Conservation (phyloP, 768 basidiomycete species). For the Serendipita indica region DNA sequence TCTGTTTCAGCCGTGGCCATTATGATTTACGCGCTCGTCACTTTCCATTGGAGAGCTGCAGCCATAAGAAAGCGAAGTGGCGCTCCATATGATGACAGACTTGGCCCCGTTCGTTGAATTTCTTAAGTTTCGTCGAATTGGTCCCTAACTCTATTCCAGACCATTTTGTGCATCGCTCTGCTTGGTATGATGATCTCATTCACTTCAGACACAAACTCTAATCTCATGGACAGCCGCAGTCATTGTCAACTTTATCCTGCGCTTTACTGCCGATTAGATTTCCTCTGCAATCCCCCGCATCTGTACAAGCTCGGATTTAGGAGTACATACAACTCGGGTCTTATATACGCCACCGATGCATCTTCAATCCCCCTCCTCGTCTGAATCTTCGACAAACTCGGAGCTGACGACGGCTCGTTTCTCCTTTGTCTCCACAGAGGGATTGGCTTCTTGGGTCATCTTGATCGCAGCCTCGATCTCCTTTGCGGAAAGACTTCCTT, state of each 20-base stretch:
- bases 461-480: not conserved
- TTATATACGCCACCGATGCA: not conserved
- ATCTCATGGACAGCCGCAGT: conserved; percentile 48
- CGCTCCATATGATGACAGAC: conserved; percentile 90
- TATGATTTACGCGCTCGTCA: conserved; percentile 90
- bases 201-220: not conserved
- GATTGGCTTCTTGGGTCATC: conserved; percentile 1
- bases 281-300: not conserved
- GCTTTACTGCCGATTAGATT: conserved; percentile 36
- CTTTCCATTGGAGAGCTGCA: conserved; percentile 92
- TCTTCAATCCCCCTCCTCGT: not conserved
- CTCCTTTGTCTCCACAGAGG: not conserved
- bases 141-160: conserved; percentile 30
- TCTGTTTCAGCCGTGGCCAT: conserved; percentile 68
- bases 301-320: not conserved
- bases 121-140: conserved; percentile 10
- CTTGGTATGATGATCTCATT: conserved; percentile 37
- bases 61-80: conserved; percentile 83
- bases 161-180: conserved; percentile 67
- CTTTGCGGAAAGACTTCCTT: conserved; percentile 38
- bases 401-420: not conserved
- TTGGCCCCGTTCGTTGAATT: conserved; percentile 70
- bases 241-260: conserved; percentile 70
- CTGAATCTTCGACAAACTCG: not conserved
- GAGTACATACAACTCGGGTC: not conserved